Conservation (phyloP, 176 grass and related monocot genomes). For the Otatea glauca region DNA sequence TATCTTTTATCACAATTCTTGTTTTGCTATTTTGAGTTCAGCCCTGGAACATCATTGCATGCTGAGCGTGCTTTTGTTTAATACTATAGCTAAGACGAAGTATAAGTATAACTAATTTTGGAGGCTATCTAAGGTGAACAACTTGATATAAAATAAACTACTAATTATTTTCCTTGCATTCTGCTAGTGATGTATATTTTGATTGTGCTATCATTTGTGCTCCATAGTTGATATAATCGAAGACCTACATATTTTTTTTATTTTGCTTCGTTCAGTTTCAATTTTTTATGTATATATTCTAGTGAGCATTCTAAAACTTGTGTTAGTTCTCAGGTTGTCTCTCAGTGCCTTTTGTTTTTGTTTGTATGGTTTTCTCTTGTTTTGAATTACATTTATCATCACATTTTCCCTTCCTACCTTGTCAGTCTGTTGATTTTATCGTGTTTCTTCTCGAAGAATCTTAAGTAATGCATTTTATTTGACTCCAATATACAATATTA, state of each 20-base stretch:
- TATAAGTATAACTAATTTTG: not conserved
- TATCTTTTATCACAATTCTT: not conserved
- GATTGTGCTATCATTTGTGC: not conserved
- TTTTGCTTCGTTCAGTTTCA: not conserved
- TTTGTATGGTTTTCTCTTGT: not conserved
- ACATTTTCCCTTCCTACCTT: not conserved
- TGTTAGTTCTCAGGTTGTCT: not conserved
- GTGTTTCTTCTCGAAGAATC: not conserved
- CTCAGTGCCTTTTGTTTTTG: not conserved
- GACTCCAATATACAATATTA: slow-evolving; percentile 21
- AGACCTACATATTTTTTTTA: not conserved
- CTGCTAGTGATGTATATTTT: not conserved
- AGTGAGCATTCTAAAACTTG: not conserved
- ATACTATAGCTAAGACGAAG: not conserved
- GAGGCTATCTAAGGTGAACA: not conserved
- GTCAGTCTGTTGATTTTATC: slow-evolving; percentile 11
- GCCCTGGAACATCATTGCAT: not conserved
- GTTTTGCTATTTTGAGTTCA: not conserved
- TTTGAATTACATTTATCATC: not conserved
- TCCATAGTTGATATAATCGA: not conserved
- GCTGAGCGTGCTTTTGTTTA: not conserved
- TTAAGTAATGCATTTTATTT: slow-evolving; percentile 7
- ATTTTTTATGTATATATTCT: slow-evolving; percentile 7
- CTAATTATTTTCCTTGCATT: not conserved
- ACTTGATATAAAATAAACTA: not conserved